Evolutionary conservation across 495 filamentous ascomycete genomes (phyloP).

Genomic region (Penicillium ochrochloron): DNA sequence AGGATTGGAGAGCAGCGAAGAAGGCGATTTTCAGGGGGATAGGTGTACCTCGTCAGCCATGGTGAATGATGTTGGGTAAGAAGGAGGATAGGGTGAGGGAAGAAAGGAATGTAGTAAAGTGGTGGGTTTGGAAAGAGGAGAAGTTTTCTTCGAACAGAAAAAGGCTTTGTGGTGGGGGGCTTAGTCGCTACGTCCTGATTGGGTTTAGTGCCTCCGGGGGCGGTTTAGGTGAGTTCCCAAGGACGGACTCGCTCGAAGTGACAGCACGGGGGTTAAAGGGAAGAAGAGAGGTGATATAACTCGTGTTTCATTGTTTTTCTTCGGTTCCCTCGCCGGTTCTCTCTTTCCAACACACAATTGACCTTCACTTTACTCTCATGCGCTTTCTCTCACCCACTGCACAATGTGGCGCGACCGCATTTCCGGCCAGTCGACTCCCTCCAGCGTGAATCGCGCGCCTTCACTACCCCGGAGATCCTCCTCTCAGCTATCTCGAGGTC

Average conservation of each 20-base stretch:
- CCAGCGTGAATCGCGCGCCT: constrained; percentile 71
- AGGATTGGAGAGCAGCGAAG: constrained; percentile 10
- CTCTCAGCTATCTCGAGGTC: constrained; percentile 41
- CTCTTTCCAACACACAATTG: not conserved
- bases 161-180: constrained; percentile 49
- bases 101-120: constrained; percentile 21
- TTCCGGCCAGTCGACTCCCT: constrained; percentile 69
- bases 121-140: constrained; percentile 30
- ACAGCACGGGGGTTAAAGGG: not conserved
- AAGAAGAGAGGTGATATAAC: not conserved
- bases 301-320: not conserved
- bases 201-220: constrained; percentile 37
- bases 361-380: constrained; percentile 12
- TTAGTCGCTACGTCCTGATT: constrained; percentile 38
- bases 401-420: constrained; percentile 90
- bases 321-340: not conserved
- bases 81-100: constrained; percentile 14
- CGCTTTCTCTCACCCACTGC: constrained; percentile 11
- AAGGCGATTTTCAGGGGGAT: not conserved
- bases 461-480: constrained; percentile 69
- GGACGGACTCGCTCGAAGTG: not conserved
- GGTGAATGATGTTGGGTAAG: constrained; percentile 35
- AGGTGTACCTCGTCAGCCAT: constrained; percentile 51
- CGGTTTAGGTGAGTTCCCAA: constrained; percentile 1
- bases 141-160: constrained; percentile 38